Base-by-base conservation (phyloP, 1,139 yeast species). In the Ashbya aceris region DNA sequence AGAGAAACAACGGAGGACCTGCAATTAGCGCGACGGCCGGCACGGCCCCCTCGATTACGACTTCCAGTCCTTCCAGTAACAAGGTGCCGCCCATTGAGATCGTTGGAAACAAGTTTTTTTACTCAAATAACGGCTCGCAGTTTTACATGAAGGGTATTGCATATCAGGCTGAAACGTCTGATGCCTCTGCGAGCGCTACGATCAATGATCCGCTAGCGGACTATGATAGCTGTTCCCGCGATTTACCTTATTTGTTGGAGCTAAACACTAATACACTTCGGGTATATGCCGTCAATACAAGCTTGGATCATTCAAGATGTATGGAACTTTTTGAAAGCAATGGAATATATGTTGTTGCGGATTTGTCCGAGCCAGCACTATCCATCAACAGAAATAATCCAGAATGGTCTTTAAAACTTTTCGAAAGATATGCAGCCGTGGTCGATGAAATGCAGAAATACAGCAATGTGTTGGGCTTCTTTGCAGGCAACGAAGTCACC, bases 401-500 rank as follows among this genome's bases (percentile, higher is more conserved):
- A 42, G 60, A 73, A 14, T 74, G 82, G 78, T 68, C 70, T 46
- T 61, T 77, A 39, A 78, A 78, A 42, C 68, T 83, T 41, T 82
- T 75, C 65, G 73, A 81, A 52, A 71, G 80, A 61, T 76, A 76
- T 61, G 73, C 80, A 42, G 70, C 76, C 17, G 81, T 84, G 41
- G 77, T 83, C 44, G 79, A 77, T 51, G 68, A 68, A 60, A 76
- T 83, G 70, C 73, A 80, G 41, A 65, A 73, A 47, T 83, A 80
- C 61, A 71, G 82, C 57, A 83, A 83, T 55, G 77, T 83, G 36
- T 68, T 83, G 49, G 93, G 91, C 36, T 81, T 79, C 66, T 83
- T 82, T 57, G 93, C 91, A 33, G 91, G 84, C 61, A 83, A 83
- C 56, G 93, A 83, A 67, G 93, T 83, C 41, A 73, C 83, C 52